phyloP scores from a whole-genome alignment of 1,284 basidiomycete species.

The Sporisorium iseilematis-ciliati region DNA sequence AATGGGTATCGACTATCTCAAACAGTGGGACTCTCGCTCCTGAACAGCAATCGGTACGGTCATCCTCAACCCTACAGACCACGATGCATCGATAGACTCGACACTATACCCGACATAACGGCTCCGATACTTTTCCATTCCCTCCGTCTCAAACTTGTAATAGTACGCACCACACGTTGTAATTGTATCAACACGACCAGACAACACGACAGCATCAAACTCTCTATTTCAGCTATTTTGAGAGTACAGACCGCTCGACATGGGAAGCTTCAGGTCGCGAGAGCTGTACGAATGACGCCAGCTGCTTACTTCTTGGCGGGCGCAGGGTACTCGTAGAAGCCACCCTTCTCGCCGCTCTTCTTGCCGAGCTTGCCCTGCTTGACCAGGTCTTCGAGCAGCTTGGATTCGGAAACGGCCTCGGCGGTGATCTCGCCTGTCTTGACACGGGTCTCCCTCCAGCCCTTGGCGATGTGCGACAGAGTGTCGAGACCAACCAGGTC shows the following conservation, averaged over 20 bases:
- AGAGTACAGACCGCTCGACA: neutral
- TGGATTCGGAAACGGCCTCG: constrained; percentile 72
- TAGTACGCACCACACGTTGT: constrained; percentile 9
- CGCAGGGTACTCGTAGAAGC: constrained; percentile 71
- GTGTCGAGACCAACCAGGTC: constrained; percentile 74
- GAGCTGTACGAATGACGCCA: neutral
- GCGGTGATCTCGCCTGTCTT: constrained; percentile 70
- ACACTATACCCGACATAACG: constrained; percentile 8
- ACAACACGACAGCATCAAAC: constrained; percentile 1
- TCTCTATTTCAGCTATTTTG: constrained; percentile 7
- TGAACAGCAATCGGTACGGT: neutral
- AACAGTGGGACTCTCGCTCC: constrained; percentile 43
- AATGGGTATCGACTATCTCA: constrained; percentile 53
- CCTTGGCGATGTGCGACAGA: constrained; percentile 72
- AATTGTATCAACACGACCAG: constrained; percentile 1
- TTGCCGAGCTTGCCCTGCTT: constrained; percentile 73
- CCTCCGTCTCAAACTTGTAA: neutral
- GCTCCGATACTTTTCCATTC: neutral
- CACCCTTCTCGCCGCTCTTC: constrained; percentile 73
- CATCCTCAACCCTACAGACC: neutral
- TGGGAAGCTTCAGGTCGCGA: neutral
- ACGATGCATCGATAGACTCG: neutral
- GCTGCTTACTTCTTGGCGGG: constrained; percentile 48
- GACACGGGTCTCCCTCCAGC: constrained; percentile 73
- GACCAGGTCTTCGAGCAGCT: constrained; percentile 73